phyloP scores from a whole-genome alignment of 179 eudicot species.

The Amaranthus tricolor region DNA sequence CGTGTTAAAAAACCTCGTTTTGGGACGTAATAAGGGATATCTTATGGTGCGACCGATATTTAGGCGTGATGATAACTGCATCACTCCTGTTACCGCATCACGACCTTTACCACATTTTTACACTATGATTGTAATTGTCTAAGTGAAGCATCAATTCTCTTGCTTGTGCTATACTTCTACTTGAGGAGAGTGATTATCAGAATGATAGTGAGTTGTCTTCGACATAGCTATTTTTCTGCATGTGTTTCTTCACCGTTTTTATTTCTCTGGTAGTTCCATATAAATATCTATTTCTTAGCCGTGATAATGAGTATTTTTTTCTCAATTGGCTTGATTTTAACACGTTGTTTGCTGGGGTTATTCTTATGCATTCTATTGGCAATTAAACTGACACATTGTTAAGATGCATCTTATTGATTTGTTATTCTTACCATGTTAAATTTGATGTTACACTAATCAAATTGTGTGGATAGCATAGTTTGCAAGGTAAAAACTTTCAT shows the following conservation, averaged over 20 bases:
- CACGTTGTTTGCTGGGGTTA: background rate
- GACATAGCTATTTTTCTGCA: background rate
- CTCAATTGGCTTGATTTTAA: background rate
- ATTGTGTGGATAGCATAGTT: background rate
- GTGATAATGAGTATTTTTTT: background rate
- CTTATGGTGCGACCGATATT: no score
- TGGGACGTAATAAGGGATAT: no score
- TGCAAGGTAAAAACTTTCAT: slow-evolving; percentile 1
- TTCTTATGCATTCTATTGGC: background rate
- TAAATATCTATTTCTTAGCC: background rate
- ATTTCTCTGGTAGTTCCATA: background rate
- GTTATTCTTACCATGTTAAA: slow-evolving; percentile 2
- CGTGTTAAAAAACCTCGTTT: no score
- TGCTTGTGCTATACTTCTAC: background rate
- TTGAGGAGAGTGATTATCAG: background rate
- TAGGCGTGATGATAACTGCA: no score
- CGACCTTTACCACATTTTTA: no score
- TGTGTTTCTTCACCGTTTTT: background rate
- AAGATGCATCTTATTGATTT: background rate
- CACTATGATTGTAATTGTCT: no score
- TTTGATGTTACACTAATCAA: background rate
- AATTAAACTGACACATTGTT: background rate
- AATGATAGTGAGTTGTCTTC: background rate
- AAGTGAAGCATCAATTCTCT: background rate
- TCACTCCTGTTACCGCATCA: no score